These are phyloP conservation scores for Coemansia sp. DNA, from an alignment of 192 early-diverging fungal species.

Conservation along the genomic window DNA sequence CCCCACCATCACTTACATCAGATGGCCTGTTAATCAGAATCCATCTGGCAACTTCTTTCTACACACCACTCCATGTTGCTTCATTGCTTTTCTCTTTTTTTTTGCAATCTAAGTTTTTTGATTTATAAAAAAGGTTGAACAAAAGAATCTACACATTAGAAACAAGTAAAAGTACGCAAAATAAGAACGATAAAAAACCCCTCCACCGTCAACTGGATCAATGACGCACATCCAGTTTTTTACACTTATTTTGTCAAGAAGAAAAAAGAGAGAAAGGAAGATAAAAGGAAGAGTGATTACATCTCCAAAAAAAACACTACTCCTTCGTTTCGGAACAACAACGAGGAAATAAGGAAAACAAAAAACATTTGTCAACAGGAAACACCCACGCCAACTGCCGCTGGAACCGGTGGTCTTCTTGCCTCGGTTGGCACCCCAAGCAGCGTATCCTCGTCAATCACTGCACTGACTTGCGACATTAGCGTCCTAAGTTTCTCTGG, in stretches of 20 bases:
- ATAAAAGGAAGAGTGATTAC: not conserved
- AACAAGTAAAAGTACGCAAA: constrained; percentile 8
- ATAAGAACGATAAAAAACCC: not conserved
- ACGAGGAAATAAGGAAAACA: not conserved
- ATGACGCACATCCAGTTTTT: not conserved
- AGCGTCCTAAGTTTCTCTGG: constrained; percentile 48
- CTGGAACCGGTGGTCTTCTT: constrained; percentile 13
- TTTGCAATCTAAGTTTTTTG: not conserved
- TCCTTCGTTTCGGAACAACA: not conserved
- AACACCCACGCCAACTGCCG: constrained; percentile 30
- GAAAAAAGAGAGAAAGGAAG: not conserved
- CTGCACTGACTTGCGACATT: constrained; percentile 52
- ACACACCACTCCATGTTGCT: too few species aligned
- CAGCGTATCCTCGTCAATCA: constrained; percentile 39
- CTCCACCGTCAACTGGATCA: too few species aligned
- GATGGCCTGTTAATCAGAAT: too few species aligned
- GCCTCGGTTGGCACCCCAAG: constrained; percentile 14
- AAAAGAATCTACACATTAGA: constrained; percentile 9
- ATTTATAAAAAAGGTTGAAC: not conserved
- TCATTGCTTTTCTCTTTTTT: too few species aligned
- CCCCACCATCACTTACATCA: too few species aligned
- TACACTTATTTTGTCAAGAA: constrained; percentile 8
- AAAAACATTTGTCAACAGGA: constrained; percentile 19
- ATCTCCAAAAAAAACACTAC: not conserved
- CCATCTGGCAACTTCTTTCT: too few species aligned